Evolutionary conservation across 2,329 filamentous ascomycete species (phyloP).

Genomic region (Fusarium dlaminii): DNA sequence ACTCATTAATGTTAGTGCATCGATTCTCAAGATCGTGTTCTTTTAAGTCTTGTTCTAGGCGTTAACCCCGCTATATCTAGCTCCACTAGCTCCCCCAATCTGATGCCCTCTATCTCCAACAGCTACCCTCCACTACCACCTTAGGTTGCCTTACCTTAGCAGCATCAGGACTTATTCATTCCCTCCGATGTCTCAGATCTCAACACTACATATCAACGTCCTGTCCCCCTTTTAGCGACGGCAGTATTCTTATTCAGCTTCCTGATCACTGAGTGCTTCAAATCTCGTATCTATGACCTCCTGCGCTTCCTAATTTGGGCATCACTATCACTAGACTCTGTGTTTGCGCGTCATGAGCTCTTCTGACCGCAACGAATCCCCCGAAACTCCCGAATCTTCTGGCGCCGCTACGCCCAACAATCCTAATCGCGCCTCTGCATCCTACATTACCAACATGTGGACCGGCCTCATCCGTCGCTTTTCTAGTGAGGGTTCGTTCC

Average conservation of each 20-base stretch:
- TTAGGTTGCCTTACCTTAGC: background rate
- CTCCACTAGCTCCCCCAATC: constrained; percentile 28
- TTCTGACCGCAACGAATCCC: constrained; percentile 34
- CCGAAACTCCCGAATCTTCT: constrained; percentile 37
- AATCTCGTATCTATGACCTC: background rate
- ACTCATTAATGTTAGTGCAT: background rate
- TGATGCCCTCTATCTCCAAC: background rate
- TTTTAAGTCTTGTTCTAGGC: constrained; percentile 5
- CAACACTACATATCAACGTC: constrained; percentile 6
- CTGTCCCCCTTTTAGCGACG: background rate
- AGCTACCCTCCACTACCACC: background rate
- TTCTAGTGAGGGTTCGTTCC: constrained; percentile 57
- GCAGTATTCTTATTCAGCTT: background rate
- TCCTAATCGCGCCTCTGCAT: constrained; percentile 38
- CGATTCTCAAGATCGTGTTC: constrained; percentile 10
- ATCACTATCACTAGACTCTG: background rate
- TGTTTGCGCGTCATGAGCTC: constrained; percentile 29
- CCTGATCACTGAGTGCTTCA: constrained; percentile 3
- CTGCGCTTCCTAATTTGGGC: background rate
- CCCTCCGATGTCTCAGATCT: constrained; percentile 16
- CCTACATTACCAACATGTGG: constrained; percentile 53
- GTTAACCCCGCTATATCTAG: constrained; percentile 29
- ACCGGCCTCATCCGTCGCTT: constrained; percentile 76
- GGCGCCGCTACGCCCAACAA: constrained; percentile 38
- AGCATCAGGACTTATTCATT: constrained; percentile 4